These are phyloP conservation scores for Corylus americana DNA, from an alignment of 306 rosid genomes.

Conservation along the genomic window DNA sequence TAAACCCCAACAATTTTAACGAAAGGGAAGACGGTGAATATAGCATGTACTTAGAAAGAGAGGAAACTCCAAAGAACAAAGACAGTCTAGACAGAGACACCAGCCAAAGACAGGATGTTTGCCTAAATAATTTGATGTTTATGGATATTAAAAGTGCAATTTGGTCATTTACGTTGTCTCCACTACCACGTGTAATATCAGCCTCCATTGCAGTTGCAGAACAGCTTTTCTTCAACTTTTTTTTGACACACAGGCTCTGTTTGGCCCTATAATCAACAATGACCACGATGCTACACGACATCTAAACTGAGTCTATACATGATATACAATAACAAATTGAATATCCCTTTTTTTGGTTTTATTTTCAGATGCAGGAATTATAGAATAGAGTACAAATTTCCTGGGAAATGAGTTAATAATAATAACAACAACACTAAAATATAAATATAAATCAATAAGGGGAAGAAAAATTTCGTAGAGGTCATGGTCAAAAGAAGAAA, in stretches of 20 bases:
- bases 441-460: neutral
- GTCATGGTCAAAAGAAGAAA: constrained; percentile 16
- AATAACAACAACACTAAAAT: neutral
- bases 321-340: constrained; percentile 27
- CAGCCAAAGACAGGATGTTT: neutral
- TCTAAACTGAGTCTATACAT: neutral
- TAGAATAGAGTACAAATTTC: constrained; percentile 40
- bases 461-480: constrained; percentile 18
- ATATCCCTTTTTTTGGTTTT: constrained; percentile 28
- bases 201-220: constrained; percentile 2
- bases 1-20: neutral
- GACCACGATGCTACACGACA: neutral
- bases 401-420: constrained; percentile 12
- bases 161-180: neutral
- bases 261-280: neutral
- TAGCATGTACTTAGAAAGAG: neutral
- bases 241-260: neutral
- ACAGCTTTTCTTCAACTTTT: neutral
- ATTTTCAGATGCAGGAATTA: constrained; percentile 40
- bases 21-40: neutral
- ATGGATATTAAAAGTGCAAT: constrained; percentile 8
- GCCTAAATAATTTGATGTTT: neutral
- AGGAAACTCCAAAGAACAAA: constrained; percentile 12
- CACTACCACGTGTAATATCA: constrained; percentile 20
- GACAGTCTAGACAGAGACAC: neutral